Evolutionary conservation across 139 green algal species (phyloP), one percentile per base, ranked within the genome.

Genomic region (Ulvella scutata): DNA sequence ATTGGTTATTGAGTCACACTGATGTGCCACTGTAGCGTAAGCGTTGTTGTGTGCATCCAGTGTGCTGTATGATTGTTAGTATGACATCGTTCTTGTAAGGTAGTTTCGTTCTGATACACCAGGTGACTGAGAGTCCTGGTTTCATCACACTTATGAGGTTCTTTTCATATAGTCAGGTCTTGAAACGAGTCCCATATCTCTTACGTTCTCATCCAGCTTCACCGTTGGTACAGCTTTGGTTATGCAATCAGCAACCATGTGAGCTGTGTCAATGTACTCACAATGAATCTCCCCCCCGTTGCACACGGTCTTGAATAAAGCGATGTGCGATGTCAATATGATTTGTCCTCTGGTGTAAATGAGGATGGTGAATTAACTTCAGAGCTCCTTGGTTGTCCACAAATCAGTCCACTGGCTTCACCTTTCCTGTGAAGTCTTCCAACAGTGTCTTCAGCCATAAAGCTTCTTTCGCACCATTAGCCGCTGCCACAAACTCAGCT

Each of bases 401-500:
- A 2, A 38, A n/a, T 21, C 79, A 43, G 23, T 31, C 10, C 0
- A 83, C 29, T 51, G 28, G 20, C 3, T 9, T 2, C 31, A 73
- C 36, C 2, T 17, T 0, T 4, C 74, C n/a, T 1, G 61, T 38
- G 4, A 88, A 74, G 17, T 85, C 78, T 2, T 4, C 13, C 4
- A 82, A 13, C 34, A 88, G 72, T 0, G 75, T 79, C 4, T 78
- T 36, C 21, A 89, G 72, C 75, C 76, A 86, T 6, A 87, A 9
- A 2, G 75, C 82, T 34, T 85, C 81, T 75, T 82, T 85, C 37
- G 59, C 61, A 17, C 79, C 78, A 26, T 38, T 3, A 38, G 75
- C 81, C n/a, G 81, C 83, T 43, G 75, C 77, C 73, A 87, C 85
- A 74, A 85, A 86, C 44, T 87, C 81, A 29, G 85, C 81, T 74